Evolutionary conservation across 768 basidiomycete species (phyloP).

Genomic region (Macrolepiota fuliginosa): DNA sequence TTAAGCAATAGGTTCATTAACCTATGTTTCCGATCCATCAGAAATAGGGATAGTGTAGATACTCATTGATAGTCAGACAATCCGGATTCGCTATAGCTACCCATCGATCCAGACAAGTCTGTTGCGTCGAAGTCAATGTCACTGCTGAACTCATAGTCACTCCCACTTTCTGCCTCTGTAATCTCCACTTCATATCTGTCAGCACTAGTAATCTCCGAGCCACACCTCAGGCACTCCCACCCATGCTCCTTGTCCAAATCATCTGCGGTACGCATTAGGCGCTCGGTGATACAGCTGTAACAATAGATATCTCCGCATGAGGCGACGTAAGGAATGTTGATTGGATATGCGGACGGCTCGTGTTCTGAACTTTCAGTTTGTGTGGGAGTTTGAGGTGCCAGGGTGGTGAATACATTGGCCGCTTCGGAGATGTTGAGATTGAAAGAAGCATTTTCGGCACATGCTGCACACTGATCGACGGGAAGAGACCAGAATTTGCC

Average conservation of each 20-base stretch:
- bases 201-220: slow-evolving; percentile 58
- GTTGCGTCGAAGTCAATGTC: slow-evolving; percentile 44
- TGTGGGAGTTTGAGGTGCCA: slow-evolving; percentile 13
- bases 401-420: slow-evolving; percentile 42
- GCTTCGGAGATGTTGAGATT: slow-evolving; percentile 55
- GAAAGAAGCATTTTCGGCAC: slow-evolving; percentile 72
- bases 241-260: slow-evolving; percentile 53
- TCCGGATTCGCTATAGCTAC: slow-evolving; percentile 47
- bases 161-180: slow-evolving; percentile 36
- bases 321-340: slow-evolving; percentile 80
- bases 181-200: slow-evolving; percentile 54
- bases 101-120: slow-evolving; percentile 56
- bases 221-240: slow-evolving; percentile 88
- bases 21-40: background rate
- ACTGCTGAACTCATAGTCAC: slow-evolving; percentile 62
- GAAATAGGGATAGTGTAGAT: slow-evolving; percentile 7
- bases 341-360: slow-evolving; percentile 56
- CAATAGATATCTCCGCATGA: slow-evolving; percentile 88
- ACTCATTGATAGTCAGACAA: slow-evolving; percentile 32
- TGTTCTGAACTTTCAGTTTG: slow-evolving; percentile 26
- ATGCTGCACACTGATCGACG: slow-evolving; percentile 84
- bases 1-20: slow-evolving; percentile 18
- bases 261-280: slow-evolving; percentile 70
- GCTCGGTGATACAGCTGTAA: slow-evolving; percentile 88
- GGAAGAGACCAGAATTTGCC: slow-evolving; percentile 75